Evolutionary conservation across 2,329 filamentous ascomycete species (phyloP).

Genomic region (Rhexocercosporidium sp.): DNA sequence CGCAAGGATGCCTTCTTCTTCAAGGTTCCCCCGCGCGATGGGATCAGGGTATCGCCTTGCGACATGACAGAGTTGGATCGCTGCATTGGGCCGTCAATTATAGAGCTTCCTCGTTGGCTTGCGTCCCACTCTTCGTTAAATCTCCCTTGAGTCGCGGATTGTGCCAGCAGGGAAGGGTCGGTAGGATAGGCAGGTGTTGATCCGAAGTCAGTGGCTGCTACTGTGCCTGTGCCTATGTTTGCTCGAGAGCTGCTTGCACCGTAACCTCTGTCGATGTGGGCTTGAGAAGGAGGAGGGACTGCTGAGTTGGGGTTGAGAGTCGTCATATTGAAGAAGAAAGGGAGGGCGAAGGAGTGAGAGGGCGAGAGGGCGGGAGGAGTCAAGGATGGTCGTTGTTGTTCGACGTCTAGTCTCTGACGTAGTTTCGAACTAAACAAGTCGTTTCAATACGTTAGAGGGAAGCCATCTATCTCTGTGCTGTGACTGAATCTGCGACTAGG

Average conservation of each 20-base stretch:
- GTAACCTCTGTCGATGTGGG: constrained; percentile 39
- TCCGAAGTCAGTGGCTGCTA: constrained; percentile 34
- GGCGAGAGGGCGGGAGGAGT: not conserved
- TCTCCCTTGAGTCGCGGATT: constrained; percentile 47
- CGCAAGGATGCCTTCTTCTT: constrained; percentile 87
- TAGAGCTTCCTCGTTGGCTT: constrained; percentile 68
- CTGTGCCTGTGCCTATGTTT: constrained; percentile 22
- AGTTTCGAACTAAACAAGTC: constrained; percentile 16
- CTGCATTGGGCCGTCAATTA: constrained; percentile 61
- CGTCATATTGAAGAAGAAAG: constrained; percentile 28
- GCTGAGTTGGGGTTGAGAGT: constrained; percentile 30
- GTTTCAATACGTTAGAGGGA: constrained; percentile 18
- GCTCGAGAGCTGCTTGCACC: constrained; percentile 32
- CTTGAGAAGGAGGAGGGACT: constrained; percentile 38
- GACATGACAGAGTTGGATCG: constrained; percentile 62
- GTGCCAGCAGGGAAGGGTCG: constrained; percentile 34
- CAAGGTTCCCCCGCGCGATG: constrained; percentile 70
- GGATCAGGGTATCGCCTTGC: constrained; percentile 44
- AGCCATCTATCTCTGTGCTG: not conserved
- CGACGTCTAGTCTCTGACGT: constrained; percentile 17
- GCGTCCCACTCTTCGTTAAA: constrained; percentile 77
- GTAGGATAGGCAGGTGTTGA: constrained; percentile 33
- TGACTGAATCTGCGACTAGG: not conserved
- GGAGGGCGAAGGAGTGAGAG: not conserved
- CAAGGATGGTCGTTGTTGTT: not conserved